These are phyloP conservation scores for Leucaena leucocephala DNA, from an alignment of 306 rosid species.

Conservation along the genomic window DNA sequence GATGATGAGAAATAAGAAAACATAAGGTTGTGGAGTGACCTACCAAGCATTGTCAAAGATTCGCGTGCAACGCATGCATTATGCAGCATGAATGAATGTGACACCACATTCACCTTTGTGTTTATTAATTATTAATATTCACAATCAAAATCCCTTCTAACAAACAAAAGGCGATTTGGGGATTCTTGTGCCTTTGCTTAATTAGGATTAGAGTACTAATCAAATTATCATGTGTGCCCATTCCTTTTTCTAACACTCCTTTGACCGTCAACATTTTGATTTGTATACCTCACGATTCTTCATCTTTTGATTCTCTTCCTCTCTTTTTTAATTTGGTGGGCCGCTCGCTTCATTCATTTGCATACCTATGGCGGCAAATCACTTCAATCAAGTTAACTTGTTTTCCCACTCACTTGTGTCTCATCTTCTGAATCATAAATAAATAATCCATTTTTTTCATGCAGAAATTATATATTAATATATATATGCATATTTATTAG, in stretches of 20 bases:
- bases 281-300: background rate
- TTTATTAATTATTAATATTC: constrained; percentile 13
- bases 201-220: constrained; percentile 38
- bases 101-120: constrained; percentile 42
- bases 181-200: constrained; percentile 30
- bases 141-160: constrained; percentile 21
- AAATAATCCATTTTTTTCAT: background rate
- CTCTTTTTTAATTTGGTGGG: background rate
- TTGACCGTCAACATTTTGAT: constrained; percentile 22
- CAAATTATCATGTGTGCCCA: constrained; percentile 41
- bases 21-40: constrained; percentile 36
- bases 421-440: background rate
- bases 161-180: constrained; percentile 15
- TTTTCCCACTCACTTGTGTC: background rate
- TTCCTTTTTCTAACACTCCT: constrained; percentile 7
- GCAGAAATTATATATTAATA: background rate
- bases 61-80: constrained; percentile 45
- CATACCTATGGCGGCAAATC: background rate
- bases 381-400: background rate
- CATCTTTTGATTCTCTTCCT: background rate
- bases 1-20: constrained; percentile 40
- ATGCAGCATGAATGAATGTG: constrained; percentile 51
- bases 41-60: constrained; percentile 49
- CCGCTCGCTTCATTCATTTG: background rate
- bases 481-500: background rate